phyloP scores from a whole-genome alignment of 306 rosid genomes.

The Lablab purpureus region DNA sequence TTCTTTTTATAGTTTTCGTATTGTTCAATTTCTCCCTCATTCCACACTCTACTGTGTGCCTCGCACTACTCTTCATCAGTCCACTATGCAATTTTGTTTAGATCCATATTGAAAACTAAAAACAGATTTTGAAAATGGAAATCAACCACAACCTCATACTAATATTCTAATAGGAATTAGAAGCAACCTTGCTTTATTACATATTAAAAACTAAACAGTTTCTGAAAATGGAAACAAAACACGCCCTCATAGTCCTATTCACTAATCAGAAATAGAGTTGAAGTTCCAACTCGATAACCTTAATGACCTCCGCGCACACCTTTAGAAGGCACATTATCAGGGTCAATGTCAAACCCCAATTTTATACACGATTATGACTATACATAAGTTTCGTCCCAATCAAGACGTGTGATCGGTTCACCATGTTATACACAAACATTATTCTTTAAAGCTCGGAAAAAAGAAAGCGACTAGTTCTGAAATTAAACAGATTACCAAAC shows the following conservation, averaged over 20 bases:
- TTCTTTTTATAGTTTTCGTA: neutral
- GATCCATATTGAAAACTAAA: neutral
- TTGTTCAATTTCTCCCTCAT: neutral
- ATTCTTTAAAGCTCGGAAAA: neutral
- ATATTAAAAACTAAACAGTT: neutral
- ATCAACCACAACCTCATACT: neutral
- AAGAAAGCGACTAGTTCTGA: neutral
- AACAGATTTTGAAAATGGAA: neutral
- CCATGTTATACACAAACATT: neutral
- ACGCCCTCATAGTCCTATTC: neutral
- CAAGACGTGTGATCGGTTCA: neutral
- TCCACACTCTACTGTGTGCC: neutral
- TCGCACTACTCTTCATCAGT: neutral
- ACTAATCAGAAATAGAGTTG: neutral
- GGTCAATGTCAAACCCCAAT: neutral
- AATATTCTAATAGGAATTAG: neutral
- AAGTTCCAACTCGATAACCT: neutral
- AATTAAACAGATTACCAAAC: neutral
- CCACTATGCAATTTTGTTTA: neutral
- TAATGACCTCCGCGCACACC: neutral
- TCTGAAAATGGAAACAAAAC: neutral
- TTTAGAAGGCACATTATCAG: neutral
- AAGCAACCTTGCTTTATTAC: neutral
- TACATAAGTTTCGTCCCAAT: neutral
- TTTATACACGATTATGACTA: neutral